Base-by-base conservation (phyloP, 2,329 filamentous ascomycete species). In the Phaeosphaeria sp. region DNA sequence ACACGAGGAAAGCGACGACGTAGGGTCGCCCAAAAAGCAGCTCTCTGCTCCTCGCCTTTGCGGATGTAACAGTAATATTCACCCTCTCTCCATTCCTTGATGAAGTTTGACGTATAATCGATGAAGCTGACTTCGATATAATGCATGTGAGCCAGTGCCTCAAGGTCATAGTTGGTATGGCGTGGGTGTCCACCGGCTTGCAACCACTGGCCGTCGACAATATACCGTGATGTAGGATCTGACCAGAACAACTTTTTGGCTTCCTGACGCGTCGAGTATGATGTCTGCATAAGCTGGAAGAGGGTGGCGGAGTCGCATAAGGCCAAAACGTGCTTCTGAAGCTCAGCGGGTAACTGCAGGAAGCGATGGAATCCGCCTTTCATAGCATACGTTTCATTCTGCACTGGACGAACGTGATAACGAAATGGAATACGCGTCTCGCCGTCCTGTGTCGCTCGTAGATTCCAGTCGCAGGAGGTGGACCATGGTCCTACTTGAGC, bases 281-380 rank as follows among this genome's bases (percentile, higher is more conserved):
- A 66, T 1, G 58, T 52, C 2, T 56, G 59, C 59, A 66, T 66
- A 23, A 66, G 58, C 47, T 56, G 58, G 25, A 65, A 66, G n/a
- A 63, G 55, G 13, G 58, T 62, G 20, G 55, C 47, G 42, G 23
- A 30, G 46, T 60, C 41, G 41, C 58, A 66, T 18, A 58, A 64
- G 20, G 46, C 13, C 9, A 66, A 13, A 33, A 64, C 50, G 15
- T 54, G 43, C 42, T 42, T 46, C 52, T 66, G 58, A 11, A 66
- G 54, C 44, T 64, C 61, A 10, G 43, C 41, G 11, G 59, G 59
- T 27, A 66, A 22, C 30, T 50, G 50, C 9, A 44, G n/a, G 41
- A 59, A 62, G 4, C 23, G n/a, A 5, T 17, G 33, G 18, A 50
- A 42, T 46, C 44, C n/a, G 43, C 22, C 17, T 44, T 51, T n/a